Evolutionary conservation across 2,329 filamentous ascomycete genomes (phyloP), one percentile per base, ranked within the genome.

Genomic region (Aspergillus niger): DNA sequence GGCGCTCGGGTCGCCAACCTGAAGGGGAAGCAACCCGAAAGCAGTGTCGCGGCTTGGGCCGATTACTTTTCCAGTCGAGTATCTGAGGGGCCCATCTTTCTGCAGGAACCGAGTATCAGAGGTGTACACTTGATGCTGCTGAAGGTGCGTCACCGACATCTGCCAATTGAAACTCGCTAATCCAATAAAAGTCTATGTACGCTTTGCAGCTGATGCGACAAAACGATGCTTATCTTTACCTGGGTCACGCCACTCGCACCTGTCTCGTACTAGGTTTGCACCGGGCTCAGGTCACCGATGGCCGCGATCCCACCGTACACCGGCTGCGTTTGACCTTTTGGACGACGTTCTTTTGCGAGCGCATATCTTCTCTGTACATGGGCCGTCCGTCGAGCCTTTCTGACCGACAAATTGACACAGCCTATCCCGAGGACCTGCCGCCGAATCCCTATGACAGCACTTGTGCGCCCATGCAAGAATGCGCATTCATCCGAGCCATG

Each of bases 141-240:
- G n/a, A 64, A 63, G 57, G 60, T 64, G 22, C 20, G 51, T 39
- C 8, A 13, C 11, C 7, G 11, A 5, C 5, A 5, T 24, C n/a
- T 39, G 32, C 24, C 5, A 20, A 41, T 30, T 10, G 13, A 38
- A 53, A 3, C 44, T 30, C 6, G 22, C 44, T 28, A 53, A 38
- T 5, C 32, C 17, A 36, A 6, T 47, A 15, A 5, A 20, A 65
- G 64, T 55, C 62, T 4, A 63, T 65, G 59, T 64, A 64, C 30
- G 59, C 57, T 5, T n/a, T 63, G 1, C 62, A 65, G n/a, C 30
- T 63, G 2, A 65, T 65, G 64, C 55, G 64, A 10, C 64, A 62
- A 24, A 65, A 65, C 15, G 64, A 65, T 30, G 62, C 62, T 1
- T 65, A 64, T 38, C 52, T 65, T 3, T 59, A 60, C 28, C 49